A percentile compares a stretch with the other conserved stretches of the same genome.
Conservation (phyloP, 306 rosid species). For the Vigna radiata region DNA sequence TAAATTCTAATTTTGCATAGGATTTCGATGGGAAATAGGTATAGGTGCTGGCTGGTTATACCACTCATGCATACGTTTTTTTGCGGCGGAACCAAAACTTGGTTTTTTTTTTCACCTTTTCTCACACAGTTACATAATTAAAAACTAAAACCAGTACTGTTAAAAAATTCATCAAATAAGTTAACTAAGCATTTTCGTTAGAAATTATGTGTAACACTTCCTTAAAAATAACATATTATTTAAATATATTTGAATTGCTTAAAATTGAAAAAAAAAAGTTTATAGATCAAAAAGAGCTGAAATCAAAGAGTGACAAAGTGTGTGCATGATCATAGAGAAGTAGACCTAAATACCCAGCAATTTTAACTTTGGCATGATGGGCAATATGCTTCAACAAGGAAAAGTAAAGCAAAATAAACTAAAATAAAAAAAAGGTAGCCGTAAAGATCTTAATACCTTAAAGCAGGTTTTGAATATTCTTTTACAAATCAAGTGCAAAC, state of each 20-base stretch:
- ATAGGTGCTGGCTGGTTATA: background rate
- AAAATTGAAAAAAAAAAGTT: too few relatives aligned
- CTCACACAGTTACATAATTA: too few relatives aligned
- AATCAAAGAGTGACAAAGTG: background rate
- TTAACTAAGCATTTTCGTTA: too few relatives aligned
- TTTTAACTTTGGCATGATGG: background rate
- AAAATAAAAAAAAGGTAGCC: background rate
- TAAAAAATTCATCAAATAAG: too few relatives aligned
- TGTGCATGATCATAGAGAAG: background rate
- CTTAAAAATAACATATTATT: too few relatives aligned
- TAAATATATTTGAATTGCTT: too few relatives aligned
- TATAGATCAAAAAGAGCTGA: too few relatives aligned
- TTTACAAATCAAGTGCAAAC: background rate
- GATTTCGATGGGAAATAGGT: constrained; percentile 12
- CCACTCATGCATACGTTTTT: constrained; percentile 21
- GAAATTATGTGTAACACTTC: too few relatives aligned
- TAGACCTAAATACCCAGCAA: background rate
- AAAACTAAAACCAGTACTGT: too few relatives aligned
- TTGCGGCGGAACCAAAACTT: constrained; percentile 41
- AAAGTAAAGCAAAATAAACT: background rate
- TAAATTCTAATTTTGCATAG: background rate
- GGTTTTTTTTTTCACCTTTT: background rate
- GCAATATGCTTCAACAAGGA: background rate
- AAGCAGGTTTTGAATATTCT: background rate
- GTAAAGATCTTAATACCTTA: background rate